Base-by-base conservation (phyloP, 2,329 filamentous ascomycete species). In the Aspergillus fructus region DNA sequence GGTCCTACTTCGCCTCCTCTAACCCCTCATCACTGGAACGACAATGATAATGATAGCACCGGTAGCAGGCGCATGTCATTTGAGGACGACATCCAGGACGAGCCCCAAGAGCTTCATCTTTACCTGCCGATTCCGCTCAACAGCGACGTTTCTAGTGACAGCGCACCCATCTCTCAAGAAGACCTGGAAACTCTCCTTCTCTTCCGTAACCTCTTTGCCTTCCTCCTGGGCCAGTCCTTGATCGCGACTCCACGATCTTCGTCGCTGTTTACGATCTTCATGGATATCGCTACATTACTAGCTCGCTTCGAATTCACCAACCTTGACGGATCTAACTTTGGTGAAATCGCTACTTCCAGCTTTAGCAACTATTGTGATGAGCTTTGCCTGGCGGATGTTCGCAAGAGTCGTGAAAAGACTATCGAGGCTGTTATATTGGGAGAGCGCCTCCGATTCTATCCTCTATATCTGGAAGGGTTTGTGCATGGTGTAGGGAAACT, bases 381-480 rank as follows among this genome's bases (percentile, higher is more conserved):
- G 71, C 79, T 92, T 59, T 82, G 81, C 19, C 77, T 97, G 33
- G 89, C 85, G 3, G 93, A 97, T 73, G 88, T 96, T 47, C 83
- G 92, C 54, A 79, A 84, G 59, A 96, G 90, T 70, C 84, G 89
- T 24, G 91, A 96, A 69, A 96, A 94, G 80, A 96, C 90, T 0
- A 81, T 97, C 23, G 91, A 97, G 74, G 90, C 88, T 0, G 82
- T 97, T 47, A 83, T 97, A n/a, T 79, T 99, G 11, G 93, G 90
- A 55, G 93, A 99, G 76, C 85, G 85, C 39, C 90, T 97, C 86
- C 87, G 88, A 57, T 96, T 85, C 48, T 85, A 88, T 66, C 83
- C 87, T 7, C 82, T 99, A 2, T 97, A 96, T 75, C 91, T 90
- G 58, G 92, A 97, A 73, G 91, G 91, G 0, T 97, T 97, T 68